Evolutionary conservation across 768 basidiomycete genomes (phyloP).

Genomic region (Suillus ampliporus): DNA sequence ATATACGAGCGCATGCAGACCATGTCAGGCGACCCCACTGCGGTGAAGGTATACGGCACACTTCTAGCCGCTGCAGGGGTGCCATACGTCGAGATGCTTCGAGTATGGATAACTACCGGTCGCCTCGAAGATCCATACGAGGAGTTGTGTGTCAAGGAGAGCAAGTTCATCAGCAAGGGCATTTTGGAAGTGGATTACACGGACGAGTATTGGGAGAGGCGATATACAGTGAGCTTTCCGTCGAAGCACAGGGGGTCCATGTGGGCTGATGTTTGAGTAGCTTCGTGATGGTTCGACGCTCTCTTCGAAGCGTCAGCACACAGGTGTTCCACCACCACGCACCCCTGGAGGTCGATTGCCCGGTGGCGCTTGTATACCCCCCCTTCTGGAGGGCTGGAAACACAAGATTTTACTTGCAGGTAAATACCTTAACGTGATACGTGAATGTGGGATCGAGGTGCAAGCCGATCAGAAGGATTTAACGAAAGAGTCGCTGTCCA

Average conservation of each 20-base stretch:
- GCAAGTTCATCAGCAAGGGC: slow-evolving; percentile 89
- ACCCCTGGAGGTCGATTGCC: slow-evolving; percentile 75
- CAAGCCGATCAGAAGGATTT: slow-evolving; percentile 47
- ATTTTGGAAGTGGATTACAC: slow-evolving; percentile 94
- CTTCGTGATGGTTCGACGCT: slow-evolving; percentile 76
- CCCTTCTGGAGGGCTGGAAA: slow-evolving; percentile 94
- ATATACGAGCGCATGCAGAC: slow-evolving; percentile 87
- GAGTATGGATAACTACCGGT: slow-evolving; percentile 87
- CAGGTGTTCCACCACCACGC: slow-evolving; percentile 79
- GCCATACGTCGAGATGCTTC: slow-evolving; percentile 89
- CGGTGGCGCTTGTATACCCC: slow-evolving; percentile 94
- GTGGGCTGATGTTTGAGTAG: slow-evolving; percentile 35
- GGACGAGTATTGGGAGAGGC: slow-evolving; percentile 97
- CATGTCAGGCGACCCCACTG: slow-evolving; percentile 93
- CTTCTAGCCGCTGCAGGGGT: slow-evolving; percentile 82
- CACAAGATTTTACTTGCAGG: slow-evolving; percentile 96
- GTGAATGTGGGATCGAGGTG: slow-evolving; percentile 94
- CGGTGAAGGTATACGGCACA: slow-evolving; percentile 78
- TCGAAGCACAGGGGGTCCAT: neutral
- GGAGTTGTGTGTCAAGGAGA: slow-evolving; percentile 94
- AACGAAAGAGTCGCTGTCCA: slow-evolving; percentile 59
- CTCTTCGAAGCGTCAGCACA: slow-evolving; percentile 70
- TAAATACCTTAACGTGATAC: slow-evolving; percentile 97
- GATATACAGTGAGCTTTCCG: slow-evolving; percentile 78
- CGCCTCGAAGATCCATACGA: slow-evolving; percentile 88